phyloP scores from a whole-genome alignment of 345 rosid species.

The Anastatica hierochuntica region DNA sequence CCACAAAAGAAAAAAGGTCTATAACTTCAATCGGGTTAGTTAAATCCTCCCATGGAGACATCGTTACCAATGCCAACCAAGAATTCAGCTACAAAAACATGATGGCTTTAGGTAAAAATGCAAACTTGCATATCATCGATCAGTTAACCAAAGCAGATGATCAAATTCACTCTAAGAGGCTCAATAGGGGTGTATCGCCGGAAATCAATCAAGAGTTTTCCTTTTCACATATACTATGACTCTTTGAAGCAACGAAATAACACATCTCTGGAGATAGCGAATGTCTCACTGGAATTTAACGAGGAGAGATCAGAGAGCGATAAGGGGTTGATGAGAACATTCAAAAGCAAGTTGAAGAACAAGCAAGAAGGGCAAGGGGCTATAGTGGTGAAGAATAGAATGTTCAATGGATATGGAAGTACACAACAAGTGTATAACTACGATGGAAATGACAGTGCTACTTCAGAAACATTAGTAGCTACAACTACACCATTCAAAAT shows the following conservation, averaged over 20 bases:
- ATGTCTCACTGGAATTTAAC: conserved; percentile 47
- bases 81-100: conserved; percentile 40
- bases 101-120: conserved; percentile 47
- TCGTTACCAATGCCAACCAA: conserved; percentile 43
- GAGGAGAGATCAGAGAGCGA: conserved; percentile 34
- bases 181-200: conserved; percentile 12
- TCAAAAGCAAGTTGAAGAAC: conserved; percentile 35
- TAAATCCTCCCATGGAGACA: conserved; percentile 50
- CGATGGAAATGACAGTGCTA: conserved; percentile 44
- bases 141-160: conserved; percentile 52
- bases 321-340: conserved; percentile 5
- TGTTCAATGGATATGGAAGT: conserved; percentile 36
- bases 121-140: conserved; percentile 45
- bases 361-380: conserved; percentile 45
- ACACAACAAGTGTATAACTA: conserved; percentile 52
- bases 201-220: conserved; percentile 44
- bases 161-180: conserved; percentile 26
- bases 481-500: conserved; percentile 44
- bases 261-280: conserved; percentile 24
- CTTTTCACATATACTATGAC: conserved; percentile 29
- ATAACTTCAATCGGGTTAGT: conserved; percentile 53
- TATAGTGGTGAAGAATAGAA: conserved; percentile 40
- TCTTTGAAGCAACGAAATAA: conserved; percentile 29
- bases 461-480: conserved; percentile 69
- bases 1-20: conserved; percentile 41